These are phyloP conservation scores for Theobroma cacao DNA, from an alignment of 345 rosid species.

Conservation along the genomic window DNA sequence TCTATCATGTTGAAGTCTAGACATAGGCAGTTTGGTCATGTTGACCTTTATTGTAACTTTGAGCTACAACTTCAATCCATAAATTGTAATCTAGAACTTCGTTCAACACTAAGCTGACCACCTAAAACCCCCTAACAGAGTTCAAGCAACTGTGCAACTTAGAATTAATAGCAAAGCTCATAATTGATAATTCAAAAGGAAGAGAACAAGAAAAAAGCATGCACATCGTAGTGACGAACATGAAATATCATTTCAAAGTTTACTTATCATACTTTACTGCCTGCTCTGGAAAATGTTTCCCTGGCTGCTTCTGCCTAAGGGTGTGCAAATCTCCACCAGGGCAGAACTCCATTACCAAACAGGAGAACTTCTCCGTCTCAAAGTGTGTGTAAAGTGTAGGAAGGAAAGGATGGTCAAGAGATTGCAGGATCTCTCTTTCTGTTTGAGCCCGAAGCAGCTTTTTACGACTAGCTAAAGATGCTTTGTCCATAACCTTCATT, in stretches of 20 bases:
- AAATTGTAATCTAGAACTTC: background rate
- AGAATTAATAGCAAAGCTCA: background rate
- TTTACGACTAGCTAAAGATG: slow-evolving; percentile 81
- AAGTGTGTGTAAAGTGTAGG: slow-evolving; percentile 86
- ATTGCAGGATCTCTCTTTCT: slow-evolving; percentile 86
- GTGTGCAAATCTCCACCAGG: slow-evolving; percentile 94
- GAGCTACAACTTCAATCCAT: background rate
- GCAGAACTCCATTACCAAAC: slow-evolving; percentile 93
- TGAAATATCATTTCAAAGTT: slow-evolving; percentile 13
- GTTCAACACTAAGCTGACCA: background rate
- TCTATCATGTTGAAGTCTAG: background rate
- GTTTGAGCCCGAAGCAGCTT: slow-evolving; percentile 94
- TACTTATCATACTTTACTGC: slow-evolving; percentile 73
- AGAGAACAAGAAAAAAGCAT: slow-evolving; percentile 8
- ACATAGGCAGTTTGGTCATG: background rate
- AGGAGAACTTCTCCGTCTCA: slow-evolving; percentile 90
- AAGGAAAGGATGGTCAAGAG: slow-evolving; percentile 88
- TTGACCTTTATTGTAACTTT: background rate
- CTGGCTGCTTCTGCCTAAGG: slow-evolving; percentile 89
- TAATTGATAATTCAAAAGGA: background rate
- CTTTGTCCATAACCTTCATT: slow-evolving; percentile 96
- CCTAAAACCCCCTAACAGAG: background rate
- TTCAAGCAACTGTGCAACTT: background rate
- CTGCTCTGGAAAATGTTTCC: slow-evolving; percentile 84
- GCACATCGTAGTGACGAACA: slow-evolving; percentile 5